phyloP scores from a whole-genome alignment of 768 basidiomycete genomes.

The Tricholomella constricta region DNA sequence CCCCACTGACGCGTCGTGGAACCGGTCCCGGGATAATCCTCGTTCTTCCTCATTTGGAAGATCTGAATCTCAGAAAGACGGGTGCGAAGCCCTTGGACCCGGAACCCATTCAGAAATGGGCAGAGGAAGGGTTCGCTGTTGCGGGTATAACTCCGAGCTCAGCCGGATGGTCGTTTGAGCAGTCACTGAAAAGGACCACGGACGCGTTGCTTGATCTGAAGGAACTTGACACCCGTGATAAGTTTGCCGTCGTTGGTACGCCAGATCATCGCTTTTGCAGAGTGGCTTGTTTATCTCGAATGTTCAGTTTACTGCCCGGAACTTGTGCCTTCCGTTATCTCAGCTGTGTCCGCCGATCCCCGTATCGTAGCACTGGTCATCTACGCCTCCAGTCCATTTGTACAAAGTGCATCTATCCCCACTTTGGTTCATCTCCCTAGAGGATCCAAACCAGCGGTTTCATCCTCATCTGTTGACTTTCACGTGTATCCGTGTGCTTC shows the following conservation, averaged over 20 bases:
- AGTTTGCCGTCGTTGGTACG: constrained; percentile 46
- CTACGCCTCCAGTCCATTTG: constrained; percentile 33
- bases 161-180: constrained; percentile 22
- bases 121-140: constrained; percentile 55
- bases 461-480: constrained; percentile 24
- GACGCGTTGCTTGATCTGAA: constrained; percentile 36
- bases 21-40: constrained; percentile 49
- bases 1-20: constrained; percentile 49
- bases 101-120: constrained; percentile 52
- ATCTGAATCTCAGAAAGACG: constrained; percentile 23
- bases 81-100: constrained; percentile 43
- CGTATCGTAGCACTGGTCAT: constrained; percentile 38
- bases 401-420: constrained; percentile 28
- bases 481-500: constrained; percentile 31
- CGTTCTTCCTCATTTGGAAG: constrained; percentile 37
- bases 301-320: constrained; percentile 36
- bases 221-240: constrained; percentile 43
- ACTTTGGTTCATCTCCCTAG: constrained; percentile 38
- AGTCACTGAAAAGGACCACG: constrained; percentile 33
- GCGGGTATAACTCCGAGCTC: constrained; percentile 33
- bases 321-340: constrained; percentile 28
- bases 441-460: constrained; percentile 20
- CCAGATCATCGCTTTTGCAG: not conserved
- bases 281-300: not conserved
- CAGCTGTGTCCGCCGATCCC: constrained; percentile 28